These are phyloP conservation scores for Salix brachista DNA, from an alignment of 345 rosid genomes.

Conservation along the genomic window DNA sequence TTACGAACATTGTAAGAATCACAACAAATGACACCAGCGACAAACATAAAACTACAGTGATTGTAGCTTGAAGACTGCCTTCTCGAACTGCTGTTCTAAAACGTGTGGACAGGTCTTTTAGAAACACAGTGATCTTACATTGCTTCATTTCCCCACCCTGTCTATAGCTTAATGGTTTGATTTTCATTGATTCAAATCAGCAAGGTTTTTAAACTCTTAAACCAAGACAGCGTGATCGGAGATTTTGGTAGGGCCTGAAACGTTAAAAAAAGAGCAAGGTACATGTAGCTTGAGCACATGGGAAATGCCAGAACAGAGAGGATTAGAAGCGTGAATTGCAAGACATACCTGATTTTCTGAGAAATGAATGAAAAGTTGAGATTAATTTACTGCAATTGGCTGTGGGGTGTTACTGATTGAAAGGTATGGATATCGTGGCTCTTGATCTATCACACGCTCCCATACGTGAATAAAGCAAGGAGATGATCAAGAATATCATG, in stretches of 20 bases:
- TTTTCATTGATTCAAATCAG: not conserved
- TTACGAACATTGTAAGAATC: constrained; percentile 19
- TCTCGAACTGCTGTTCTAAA: not conserved
- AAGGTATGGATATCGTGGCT: not conserved
- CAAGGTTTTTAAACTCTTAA: not conserved
- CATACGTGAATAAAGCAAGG: too few relatives aligned
- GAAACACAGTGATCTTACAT: constrained; percentile 10
- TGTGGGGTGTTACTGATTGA: constrained; percentile 6
- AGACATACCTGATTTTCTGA: not conserved
- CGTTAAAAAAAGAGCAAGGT: too few relatives aligned
- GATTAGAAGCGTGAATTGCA: not conserved
- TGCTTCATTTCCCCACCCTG: constrained; percentile 5
- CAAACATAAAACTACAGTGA: constrained; percentile 15
- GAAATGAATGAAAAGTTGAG: constrained; percentile 1
- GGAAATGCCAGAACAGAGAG: constrained; percentile 7
- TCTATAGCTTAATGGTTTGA: not conserved
- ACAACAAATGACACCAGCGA: constrained; percentile 19
- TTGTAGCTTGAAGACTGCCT: constrained; percentile 5
- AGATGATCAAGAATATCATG: too few relatives aligned
- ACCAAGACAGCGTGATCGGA: too few relatives aligned
- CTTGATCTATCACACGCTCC: too few relatives aligned
- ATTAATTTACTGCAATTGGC: not conserved
- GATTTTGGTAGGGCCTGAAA: too few relatives aligned
- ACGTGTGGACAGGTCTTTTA: constrained; percentile 12
- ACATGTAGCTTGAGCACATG: constrained; percentile 11